Evolutionary conservation across 306 rosid genomes (phyloP), one percentile per base, ranked within the genome.

Genomic region (Benincasa hispida): DNA sequence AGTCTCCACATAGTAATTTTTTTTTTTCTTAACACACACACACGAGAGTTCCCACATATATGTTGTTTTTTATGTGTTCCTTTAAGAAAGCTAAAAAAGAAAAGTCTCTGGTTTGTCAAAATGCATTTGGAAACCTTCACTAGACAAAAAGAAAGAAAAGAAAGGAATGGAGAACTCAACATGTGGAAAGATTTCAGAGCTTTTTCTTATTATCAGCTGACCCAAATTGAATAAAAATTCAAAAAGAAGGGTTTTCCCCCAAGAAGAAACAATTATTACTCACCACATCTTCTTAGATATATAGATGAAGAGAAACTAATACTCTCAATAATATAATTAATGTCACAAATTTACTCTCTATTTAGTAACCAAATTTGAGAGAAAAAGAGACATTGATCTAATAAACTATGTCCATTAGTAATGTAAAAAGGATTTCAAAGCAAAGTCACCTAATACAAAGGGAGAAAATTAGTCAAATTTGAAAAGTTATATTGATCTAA

Each of bases 401-500:
- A 45, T 45, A 45, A 45, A 45, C 51, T 45, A 45, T 69, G 54
- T 81, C 53, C 76, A 90, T 86, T 88, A 88, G 86, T 79, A 63
- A 82, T 79, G 58, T 8, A 79, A 75, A 82, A 86, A 75, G 86
- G 85, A 78, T 68, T 78, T 66, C 76, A 76, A 83, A 57, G 57
- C 10, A 66, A 53, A 82, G 55, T 67, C 27, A 78, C 68, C 83
- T 48, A 48, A 15, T 48, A 45, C 86, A 67, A 79, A 78, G 76
- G 53, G 54, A 84, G 81, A 82, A 32, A 82, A 63, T 32, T 68
- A 62, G 22, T 41, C 1, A 63, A 63, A 63, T 7, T 32, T 62
- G 14, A 62, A 32, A 32, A 62, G 8, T 62, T 32, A 34, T 63
- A 63, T 35, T 35, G 32, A 67, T 39, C 10, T 41, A 69, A 48